Conservation (phyloP, 2,329 filamentous ascomycete genomes). For the Fusarium robinianum region DNA sequence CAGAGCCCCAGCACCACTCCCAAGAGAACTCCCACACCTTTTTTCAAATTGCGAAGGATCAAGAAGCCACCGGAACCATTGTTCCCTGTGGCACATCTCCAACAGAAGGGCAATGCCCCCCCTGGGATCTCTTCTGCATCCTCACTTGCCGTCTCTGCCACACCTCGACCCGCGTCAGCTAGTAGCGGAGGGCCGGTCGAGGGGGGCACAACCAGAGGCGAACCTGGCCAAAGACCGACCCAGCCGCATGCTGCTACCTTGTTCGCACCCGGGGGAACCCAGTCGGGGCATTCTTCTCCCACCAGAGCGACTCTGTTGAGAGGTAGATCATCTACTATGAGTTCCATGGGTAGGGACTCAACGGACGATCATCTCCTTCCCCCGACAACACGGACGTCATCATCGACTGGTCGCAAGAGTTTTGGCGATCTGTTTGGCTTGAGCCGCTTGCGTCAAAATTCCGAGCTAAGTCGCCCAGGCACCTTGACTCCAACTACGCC, state of each 20-base stretch:
- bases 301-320: slow-evolving; percentile 65
- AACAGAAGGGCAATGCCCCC: slow-evolving; percentile 62
- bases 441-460: slow-evolving; percentile 78
- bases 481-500: slow-evolving; percentile 73
- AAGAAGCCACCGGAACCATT: slow-evolving; percentile 75
- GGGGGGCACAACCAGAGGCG: slow-evolving; percentile 25
- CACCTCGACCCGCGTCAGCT: slow-evolving; percentile 44
- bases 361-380: slow-evolving; percentile 72
- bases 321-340: slow-evolving; percentile 86
- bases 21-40: slow-evolving; percentile 68
- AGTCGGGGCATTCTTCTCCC: slow-evolving; percentile 70
- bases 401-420: slow-evolving; percentile 89
- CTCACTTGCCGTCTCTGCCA: slow-evolving; percentile 45
- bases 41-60: slow-evolving; percentile 81
- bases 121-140: slow-evolving; percentile 47
- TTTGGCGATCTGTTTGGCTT: slow-evolving; percentile 87
- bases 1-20: slow-evolving; percentile 64
- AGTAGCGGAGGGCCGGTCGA: slow-evolving; percentile 37
- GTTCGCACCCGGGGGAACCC: slow-evolving; percentile 46
- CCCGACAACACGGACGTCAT: slow-evolving; percentile 74
- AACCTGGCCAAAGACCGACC: slow-evolving; percentile 20
- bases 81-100: slow-evolving; percentile 86
- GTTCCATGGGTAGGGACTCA: slow-evolving; percentile 75
- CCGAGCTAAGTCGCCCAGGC: slow-evolving; percentile 72
- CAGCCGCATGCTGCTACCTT: slow-evolving; percentile 54